Conservation (phyloP, 192 early-diverging fungal genomes). For the Dispira parvispora region DNA sequence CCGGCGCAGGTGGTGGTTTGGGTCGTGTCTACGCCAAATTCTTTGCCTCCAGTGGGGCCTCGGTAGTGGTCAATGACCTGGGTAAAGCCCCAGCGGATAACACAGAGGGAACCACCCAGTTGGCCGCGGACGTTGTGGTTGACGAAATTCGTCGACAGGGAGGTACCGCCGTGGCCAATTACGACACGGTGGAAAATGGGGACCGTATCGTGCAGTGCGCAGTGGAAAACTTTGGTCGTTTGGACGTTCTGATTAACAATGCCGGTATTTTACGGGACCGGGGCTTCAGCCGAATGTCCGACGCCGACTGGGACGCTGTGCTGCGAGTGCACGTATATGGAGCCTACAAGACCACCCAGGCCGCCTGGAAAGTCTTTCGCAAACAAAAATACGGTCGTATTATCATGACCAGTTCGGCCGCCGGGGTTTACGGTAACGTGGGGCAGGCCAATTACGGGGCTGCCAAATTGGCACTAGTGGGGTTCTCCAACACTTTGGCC, state of each 20-base stretch:
- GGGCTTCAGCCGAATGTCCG: constrained; percentile 91
- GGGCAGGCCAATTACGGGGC: constrained; percentile 51
- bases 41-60: constrained; percentile 78
- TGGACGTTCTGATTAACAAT: constrained; percentile 97
- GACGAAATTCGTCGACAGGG: constrained; percentile 78
- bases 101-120: constrained; percentile 42
- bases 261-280: constrained; percentile 97
- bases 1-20: constrained; percentile 78
- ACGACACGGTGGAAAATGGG: constrained; percentile 93
- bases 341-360: constrained; percentile 89
- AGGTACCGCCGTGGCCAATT: constrained; percentile 89
- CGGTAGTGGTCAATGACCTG: constrained; percentile 94
- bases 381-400: constrained; percentile 92
- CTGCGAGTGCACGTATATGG: constrained; percentile 85
- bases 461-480: constrained; percentile 89
- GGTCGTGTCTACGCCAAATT: constrained; percentile 83
- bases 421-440: constrained; percentile 99
- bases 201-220: constrained; percentile 97
- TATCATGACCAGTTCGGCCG: constrained; percentile 88
- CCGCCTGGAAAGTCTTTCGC: constrained; percentile 89
- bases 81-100: constrained; percentile 54
- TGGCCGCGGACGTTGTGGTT: constrained; percentile 88
- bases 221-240: constrained; percentile 80
- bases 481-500: constrained; percentile 82
- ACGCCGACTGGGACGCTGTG: constrained; percentile 94